Evolutionary conservation across 495 filamentous ascomycete species (phyloP), one percentile per base, ranked within the genome.

Genomic region (Aspergillus kassunensis): DNA sequence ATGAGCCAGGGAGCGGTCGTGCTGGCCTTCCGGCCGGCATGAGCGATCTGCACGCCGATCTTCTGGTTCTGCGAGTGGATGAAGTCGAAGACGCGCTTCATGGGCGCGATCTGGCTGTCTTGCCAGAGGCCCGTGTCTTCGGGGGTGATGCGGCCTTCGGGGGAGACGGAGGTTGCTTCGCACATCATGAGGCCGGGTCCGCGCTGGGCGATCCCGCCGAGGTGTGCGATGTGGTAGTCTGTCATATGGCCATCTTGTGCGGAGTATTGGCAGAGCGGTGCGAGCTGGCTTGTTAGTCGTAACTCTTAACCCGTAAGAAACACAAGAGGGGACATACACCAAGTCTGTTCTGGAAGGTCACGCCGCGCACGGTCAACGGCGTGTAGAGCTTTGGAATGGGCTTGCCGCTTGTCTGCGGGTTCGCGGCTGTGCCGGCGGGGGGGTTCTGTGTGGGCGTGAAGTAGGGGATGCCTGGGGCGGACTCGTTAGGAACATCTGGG

Each of bases 111-210:
- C 51, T 91, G 89, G 1, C 71, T 75, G 62, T 92, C 88, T 40
- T 81, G 73, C 88, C 88, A 93, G 15, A 92, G 63, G 6, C 89
- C 88, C 2, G 73, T 61, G 57, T 85, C 83, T 53, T 88, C 74
- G 0, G 88, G 88, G 1, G 86, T 84, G 68, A 92, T 91, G 3
- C 89, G 75, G n/a, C 89, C 89, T 52, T 90, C 75, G 7, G 88
- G 73, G 1, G 74, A 62, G 7, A 92, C 85, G 20, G 80, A 76
- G 0, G 86, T 88, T 11, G 88, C 86, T 68, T 93, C 89, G 25
- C 90, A 76, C 54, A 90, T 82, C 37, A 81, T 63, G 8, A 89
- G 70, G 1, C 82, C 85, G 0, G 86, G 78, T 7, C 89, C 89
- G n/a, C 84, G 79, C 53, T 75, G 71, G 27, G 79, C 75, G 48